Percentiles rank a stretch among this genome's conserved stretches.
These are phyloP conservation scores for Didymella arachidicola DNA, from an alignment of 2,329 filamentous ascomycete species.

Conservation along the genomic window DNA sequence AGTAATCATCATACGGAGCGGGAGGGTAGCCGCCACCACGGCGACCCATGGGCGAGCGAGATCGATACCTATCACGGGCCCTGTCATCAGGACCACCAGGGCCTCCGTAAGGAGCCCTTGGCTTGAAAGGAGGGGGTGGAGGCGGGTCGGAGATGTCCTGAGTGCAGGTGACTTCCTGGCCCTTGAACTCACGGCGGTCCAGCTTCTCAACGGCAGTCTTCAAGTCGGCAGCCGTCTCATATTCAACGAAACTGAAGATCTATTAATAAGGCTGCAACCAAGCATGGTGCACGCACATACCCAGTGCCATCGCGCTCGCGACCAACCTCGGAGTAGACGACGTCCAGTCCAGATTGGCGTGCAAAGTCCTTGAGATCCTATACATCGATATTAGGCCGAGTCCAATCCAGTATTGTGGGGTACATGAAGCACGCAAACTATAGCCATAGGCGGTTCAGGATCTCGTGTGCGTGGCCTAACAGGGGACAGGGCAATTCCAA, in stretches of 20 bases:
- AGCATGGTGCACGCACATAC: conserved; percentile 61
- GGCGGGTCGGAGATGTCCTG: conserved; percentile 73
- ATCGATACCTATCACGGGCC: conserved; percentile 75
- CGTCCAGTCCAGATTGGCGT: conserved; percentile 93
- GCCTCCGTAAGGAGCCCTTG: conserved; percentile 44
- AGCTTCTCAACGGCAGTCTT: conserved; percentile 94
- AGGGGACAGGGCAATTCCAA: conserved; percentile 54
- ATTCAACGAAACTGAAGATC: conserved; percentile 87
- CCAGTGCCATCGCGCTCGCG: conserved; percentile 92
- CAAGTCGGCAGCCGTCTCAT: conserved; percentile 89
- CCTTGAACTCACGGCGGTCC: conserved; percentile 92
- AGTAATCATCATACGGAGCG: conserved; percentile 70
- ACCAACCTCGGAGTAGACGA: conserved; percentile 96
- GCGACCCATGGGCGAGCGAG: conserved; percentile 73
- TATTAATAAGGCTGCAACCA: conserved; percentile 17
- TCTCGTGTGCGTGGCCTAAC: conserved; percentile 48
- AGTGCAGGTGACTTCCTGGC: conserved; percentile 81
- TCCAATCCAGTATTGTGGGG: conserved; percentile 46
- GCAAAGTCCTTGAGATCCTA: conserved; percentile 99
- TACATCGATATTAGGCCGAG: conserved; percentile 80
- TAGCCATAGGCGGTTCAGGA: conserved; percentile 49
- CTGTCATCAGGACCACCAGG: conserved; percentile 67
- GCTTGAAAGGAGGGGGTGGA: conserved; percentile 48
- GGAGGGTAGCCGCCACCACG: conserved; percentile 65
- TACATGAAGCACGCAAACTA: conserved; percentile 45